Evolutionary conservation across 352 stramenopile species (phyloP).

Genomic region (Pelagophyceae sp.): DNA sequence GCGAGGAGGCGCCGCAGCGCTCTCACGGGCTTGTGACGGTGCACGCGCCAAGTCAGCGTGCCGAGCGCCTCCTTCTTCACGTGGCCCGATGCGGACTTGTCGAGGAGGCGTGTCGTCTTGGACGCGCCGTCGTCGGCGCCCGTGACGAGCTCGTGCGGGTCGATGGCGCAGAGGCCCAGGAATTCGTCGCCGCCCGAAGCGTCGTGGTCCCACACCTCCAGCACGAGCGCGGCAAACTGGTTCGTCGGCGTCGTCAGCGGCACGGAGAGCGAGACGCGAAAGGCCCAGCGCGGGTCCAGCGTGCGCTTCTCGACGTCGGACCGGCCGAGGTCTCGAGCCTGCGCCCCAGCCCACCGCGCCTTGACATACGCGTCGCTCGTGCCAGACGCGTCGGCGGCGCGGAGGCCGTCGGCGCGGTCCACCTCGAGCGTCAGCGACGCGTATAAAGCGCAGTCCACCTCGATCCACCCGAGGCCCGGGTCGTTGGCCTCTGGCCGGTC

Average conservation of each 20-base stretch:
- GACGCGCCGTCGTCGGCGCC: neutral
- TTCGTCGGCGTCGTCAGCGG: neutral
- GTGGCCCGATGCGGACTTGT: neutral
- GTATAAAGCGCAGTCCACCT: neutral
- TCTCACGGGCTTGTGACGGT: neutral
- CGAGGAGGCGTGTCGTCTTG: neutral
- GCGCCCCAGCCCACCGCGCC: neutral
- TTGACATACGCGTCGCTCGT: neutral
- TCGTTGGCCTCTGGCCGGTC: neutral
- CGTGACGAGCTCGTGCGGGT: neutral
- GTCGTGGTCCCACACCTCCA: constrained; percentile 17
- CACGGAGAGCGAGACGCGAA: neutral
- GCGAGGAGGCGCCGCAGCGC: neutral
- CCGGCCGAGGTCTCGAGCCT: neutral
- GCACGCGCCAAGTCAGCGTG: neutral
- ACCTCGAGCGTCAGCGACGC: neutral
- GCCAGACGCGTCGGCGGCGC: constrained; percentile 12
- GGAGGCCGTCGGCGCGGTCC: neutral
- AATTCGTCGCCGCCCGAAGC: neutral
- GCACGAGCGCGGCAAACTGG: neutral
- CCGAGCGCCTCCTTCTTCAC: neutral
- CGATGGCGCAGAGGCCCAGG: constrained; percentile 5
- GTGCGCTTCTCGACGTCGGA: constrained; percentile 1
- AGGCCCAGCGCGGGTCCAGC: neutral
- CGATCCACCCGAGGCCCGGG: constrained; percentile 3